Evolutionary conservation across 257 asterid genomes (phyloP), one percentile per base, ranked within the genome.

Genomic region (Solanum chaucha): DNA sequence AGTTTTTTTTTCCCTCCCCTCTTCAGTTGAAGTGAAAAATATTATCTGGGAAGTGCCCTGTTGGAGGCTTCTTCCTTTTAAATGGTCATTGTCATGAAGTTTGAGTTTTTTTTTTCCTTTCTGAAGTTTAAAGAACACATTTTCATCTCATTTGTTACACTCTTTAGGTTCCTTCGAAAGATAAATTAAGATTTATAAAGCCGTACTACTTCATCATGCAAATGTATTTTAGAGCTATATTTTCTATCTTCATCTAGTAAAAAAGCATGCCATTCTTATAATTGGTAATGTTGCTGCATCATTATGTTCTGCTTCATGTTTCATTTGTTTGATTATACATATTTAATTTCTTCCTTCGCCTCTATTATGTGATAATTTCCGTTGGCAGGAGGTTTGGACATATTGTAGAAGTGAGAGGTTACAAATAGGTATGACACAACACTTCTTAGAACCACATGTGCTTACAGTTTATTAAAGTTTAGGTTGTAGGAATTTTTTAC

Each of bases 401-500:
- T 80, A 46, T 46, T 51, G 28, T 48, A 26, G 67, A 44, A 41
- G 28, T 80, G 85, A 48, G 68, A 46, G 85, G 67, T 44, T 32
- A 46, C 67, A 17, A 28, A 46, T 44, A 28, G 85, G 67, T 48
- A 80, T 4, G 83, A 8, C 85, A 48, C 19, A 80, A 3, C 20
- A 48, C 85, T 17, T 81, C 44, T 48, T 46, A 1, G 68, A 81
- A 48, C 68, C 41, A 48, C 67, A 17, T 19, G 24, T 81, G 30
- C 68, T 30, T 48, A 19, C 85, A 28, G 85, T 30, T 78, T 26
- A 81, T 81, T 34, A 10, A 30, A 48, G 68, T 81, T 85, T 87
- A 44, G 64, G 72, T 59, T 78, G 61, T 55, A 55, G 71, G 82
- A 59, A 65, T 5, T 74, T 40, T 30, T 92, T 94, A 96, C 99